These are phyloP conservation scores for Aspergillus panamensis DNA, from an alignment of 495 filamentous ascomycete species.

Conservation along the genomic window DNA sequence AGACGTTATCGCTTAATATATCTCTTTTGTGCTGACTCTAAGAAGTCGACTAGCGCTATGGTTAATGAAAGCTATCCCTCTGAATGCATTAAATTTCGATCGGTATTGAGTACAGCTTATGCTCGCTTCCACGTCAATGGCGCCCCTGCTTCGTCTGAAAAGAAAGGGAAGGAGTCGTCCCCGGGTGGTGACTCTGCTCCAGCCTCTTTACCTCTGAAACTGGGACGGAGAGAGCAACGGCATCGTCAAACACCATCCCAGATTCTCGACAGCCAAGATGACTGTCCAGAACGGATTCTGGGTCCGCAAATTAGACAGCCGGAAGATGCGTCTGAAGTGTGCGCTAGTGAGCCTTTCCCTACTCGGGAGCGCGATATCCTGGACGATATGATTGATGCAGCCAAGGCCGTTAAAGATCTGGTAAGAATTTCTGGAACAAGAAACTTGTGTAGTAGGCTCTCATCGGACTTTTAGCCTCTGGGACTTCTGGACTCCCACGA, in stretches of 20 bases:
- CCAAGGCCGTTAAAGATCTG: constrained; percentile 50
- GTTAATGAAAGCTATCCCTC: constrained; percentile 78
- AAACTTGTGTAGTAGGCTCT: not conserved
- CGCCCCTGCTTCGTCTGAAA: constrained; percentile 9
- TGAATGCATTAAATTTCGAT: constrained; percentile 66
- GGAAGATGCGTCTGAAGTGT: not conserved
- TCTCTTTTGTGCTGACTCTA: constrained; percentile 26
- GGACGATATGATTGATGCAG: constrained; percentile 56
- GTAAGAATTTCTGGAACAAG: constrained; percentile 30
- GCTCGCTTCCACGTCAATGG: constrained; percentile 57
- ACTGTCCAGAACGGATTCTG: not conserved
- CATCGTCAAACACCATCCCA: constrained; percentile 22
- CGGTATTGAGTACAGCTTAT: constrained; percentile 57
- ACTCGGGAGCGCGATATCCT: constrained; percentile 44
- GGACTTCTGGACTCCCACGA: constrained; percentile 34
- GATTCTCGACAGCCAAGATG: not conserved
- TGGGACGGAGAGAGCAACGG: constrained; percentile 19
- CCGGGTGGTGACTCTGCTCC: constrained; percentile 1
- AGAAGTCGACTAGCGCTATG: constrained; percentile 48
- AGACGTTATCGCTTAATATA: constrained; percentile 4
- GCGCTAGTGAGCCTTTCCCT: not conserved
- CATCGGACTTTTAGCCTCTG: constrained; percentile 35
- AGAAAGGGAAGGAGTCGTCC: constrained; percentile 7
- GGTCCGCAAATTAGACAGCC: not conserved
- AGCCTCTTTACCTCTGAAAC: constrained; percentile 29